Percentiles rank a stretch among this genome's conserved stretches.
Evolutionary conservation across 495 filamentous ascomycete genomes (phyloP).

Genomic region (Neurospora discreta): DNA sequence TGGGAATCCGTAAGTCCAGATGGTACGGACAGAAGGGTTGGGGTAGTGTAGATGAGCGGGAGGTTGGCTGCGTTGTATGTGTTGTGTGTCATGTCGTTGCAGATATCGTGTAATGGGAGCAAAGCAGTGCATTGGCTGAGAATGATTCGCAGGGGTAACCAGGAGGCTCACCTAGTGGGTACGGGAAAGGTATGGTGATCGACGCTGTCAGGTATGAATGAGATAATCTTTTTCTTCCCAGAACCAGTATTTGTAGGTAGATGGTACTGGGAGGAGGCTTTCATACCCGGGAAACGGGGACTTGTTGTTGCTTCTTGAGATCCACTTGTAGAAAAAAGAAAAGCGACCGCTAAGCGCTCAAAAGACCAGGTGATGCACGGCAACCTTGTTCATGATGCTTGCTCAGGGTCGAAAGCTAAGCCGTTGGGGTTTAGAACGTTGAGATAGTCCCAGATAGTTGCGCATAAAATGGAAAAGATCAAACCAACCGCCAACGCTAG

Average conservation of each 20-base stretch:
- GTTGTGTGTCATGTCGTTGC: not conserved
- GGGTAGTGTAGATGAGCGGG: not conserved
- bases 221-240: not conserved
- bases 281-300: not conserved
- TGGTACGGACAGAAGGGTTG: not conserved
- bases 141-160: not conserved
- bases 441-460: not conserved
- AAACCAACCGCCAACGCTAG: constrained; percentile 1
- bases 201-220: not conserved
- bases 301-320: not conserved
- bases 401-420: not conserved
- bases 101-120: not conserved
- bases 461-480: not conserved
- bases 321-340: not conserved
- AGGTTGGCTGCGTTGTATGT: not conserved
- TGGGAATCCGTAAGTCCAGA: not conserved
- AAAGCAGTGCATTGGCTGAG: not conserved
- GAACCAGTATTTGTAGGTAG: not conserved
- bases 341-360: not conserved
- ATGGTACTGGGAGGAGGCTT: not conserved
- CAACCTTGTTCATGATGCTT: not conserved
- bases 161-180: not conserved
- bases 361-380: not conserved
- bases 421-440: not conserved
- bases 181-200: not conserved